These are phyloP conservation scores for Trichoderma citrinoviride DNA, from an alignment of 2,329 filamentous ascomycete species.

Conservation along the genomic window DNA sequence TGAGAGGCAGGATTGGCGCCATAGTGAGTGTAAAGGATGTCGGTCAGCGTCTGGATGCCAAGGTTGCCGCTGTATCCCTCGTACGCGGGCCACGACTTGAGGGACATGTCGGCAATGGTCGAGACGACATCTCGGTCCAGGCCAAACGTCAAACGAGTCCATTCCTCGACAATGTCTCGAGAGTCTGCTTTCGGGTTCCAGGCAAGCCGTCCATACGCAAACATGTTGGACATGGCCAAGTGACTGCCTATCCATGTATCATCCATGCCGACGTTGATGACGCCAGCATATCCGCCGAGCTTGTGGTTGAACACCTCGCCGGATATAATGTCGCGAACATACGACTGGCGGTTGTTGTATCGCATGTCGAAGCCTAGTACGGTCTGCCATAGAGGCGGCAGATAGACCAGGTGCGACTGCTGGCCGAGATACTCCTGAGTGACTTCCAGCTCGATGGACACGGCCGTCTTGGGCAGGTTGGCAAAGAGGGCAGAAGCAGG, in stretches of 20 bases:
- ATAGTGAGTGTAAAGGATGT: conserved; percentile 13
- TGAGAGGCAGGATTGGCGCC: conserved; percentile 66
- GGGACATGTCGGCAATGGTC: conserved; percentile 45
- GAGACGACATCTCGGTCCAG: conserved; percentile 53
- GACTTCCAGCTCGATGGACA: conserved; percentile 6
- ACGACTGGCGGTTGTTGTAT: conserved; percentile 54
- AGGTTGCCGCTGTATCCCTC: conserved; percentile 15
- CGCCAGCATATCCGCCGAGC: conserved; percentile 6
- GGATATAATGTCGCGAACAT: conserved; percentile 58
- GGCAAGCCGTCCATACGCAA: conserved; percentile 64
- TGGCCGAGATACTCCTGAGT: conserved; percentile 16
- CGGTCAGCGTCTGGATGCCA: conserved; percentile 11
- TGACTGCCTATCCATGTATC: conserved; percentile 63
- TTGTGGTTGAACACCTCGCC: conserved; percentile 57
- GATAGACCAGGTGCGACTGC: conserved; percentile 58
- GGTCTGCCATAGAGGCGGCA: conserved; percentile 66
- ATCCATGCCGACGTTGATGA: conserved; percentile 7
- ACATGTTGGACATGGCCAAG: conserved; percentile 68
- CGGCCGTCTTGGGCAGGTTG: conserved; percentile 4
- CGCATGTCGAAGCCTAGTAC: conserved; percentile 66
- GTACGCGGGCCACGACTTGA: conserved; percentile 15
- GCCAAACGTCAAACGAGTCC: conserved; percentile 67
- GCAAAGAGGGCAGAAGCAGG: conserved; percentile 64
- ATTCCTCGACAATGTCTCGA: conserved; percentile 49
- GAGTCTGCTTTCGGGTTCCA: conserved; percentile 56